phyloP scores from a whole-genome alignment of 805 yeast species.

The Henningerozyma blattae region DNA sequence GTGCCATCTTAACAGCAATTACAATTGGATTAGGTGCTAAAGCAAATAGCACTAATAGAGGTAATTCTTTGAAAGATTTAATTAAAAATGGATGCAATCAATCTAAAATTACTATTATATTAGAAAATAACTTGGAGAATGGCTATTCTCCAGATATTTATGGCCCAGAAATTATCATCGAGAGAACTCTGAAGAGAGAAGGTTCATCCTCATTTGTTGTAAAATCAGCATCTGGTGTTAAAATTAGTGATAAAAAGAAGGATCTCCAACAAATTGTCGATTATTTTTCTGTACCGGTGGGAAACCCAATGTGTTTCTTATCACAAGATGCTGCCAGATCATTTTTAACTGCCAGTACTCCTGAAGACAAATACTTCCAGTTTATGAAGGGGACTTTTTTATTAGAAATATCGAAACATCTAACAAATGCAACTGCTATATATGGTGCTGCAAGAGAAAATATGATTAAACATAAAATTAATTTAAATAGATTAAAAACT shows the following conservation, averaged over 20 bases:
- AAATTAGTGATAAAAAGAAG: slow-evolving; percentile 46
- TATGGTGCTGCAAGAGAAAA: slow-evolving; percentile 27
- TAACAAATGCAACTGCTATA: slow-evolving; percentile 30
- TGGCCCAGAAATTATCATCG: slow-evolving; percentile 61
- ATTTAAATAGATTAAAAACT: slow-evolving; percentile 27
- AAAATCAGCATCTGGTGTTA: slow-evolving; percentile 37
- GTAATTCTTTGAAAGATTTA: slow-evolving; percentile 52
- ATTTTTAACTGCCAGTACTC: slow-evolving; percentile 67
- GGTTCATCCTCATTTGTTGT: slow-evolving; percentile 44
- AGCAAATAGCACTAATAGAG: slow-evolving; percentile 81
- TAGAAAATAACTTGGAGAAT: slow-evolving; percentile 55
- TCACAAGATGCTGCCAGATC: slow-evolving; percentile 93
- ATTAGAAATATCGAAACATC: slow-evolving; percentile 49
- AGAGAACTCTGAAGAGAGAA: slow-evolving; percentile 47
- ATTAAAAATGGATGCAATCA: slow-evolving; percentile 65
- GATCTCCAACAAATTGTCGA: slow-evolving; percentile 59
- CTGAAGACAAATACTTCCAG: slow-evolving; percentile 56
- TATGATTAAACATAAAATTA: slow-evolving; percentile 28
- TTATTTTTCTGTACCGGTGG: slow-evolving; percentile 65
- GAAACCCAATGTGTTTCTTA: slow-evolving; percentile 82
- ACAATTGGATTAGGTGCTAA: slow-evolving; percentile 82
- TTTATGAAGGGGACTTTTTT: slow-evolving; percentile 75
- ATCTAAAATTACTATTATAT: slow-evolving; percentile 54
- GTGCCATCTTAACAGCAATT: slow-evolving; percentile 79
- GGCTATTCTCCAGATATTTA: slow-evolving; percentile 51